Evolutionary conservation across 139 green algal genomes (phyloP).

Genomic region (Volvox africanus): DNA sequence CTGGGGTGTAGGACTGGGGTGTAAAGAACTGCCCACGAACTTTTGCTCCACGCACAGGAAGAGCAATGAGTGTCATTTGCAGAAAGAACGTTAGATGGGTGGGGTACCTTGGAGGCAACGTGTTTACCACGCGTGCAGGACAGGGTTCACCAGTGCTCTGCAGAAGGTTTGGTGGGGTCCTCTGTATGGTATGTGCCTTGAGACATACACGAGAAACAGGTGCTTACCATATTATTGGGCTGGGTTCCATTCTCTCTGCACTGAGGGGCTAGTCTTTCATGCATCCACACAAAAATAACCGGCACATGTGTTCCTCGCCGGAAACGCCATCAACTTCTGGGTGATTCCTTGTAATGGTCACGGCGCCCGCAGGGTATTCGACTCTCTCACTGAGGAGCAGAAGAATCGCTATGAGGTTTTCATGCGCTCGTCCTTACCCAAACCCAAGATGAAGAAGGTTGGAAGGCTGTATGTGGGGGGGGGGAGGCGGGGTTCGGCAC

Average conservation of each 20-base stretch:
- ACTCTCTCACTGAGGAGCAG: conserved; percentile 78
- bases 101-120: too few relatives aligned
- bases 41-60: not conserved
- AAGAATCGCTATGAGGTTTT: conserved; percentile 80
- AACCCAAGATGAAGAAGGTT: conserved; percentile 68
- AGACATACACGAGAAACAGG: too few relatives aligned
- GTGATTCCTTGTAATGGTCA: not conserved
- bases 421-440: conserved; percentile 70
- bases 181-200: too few relatives aligned
- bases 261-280: not conserved
- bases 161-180: too few relatives aligned
- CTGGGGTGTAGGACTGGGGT: not conserved
- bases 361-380: conserved; percentile 58
- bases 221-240: too few relatives aligned
- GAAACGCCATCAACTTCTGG: too few relatives aligned
- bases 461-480: too few relatives aligned
- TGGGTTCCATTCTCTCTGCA: not conserved
- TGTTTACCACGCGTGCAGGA: too few relatives aligned
- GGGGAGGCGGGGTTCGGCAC: too few relatives aligned
- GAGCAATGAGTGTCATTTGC: not conserved
- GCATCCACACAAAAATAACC: not conserved
- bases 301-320: not conserved
- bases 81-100: too few relatives aligned
- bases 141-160: too few relatives aligned
- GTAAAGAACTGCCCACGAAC: not conserved